phyloP scores from a whole-genome alignment of 176 grass and related monocot species.

The Carex cristatella region DNA sequence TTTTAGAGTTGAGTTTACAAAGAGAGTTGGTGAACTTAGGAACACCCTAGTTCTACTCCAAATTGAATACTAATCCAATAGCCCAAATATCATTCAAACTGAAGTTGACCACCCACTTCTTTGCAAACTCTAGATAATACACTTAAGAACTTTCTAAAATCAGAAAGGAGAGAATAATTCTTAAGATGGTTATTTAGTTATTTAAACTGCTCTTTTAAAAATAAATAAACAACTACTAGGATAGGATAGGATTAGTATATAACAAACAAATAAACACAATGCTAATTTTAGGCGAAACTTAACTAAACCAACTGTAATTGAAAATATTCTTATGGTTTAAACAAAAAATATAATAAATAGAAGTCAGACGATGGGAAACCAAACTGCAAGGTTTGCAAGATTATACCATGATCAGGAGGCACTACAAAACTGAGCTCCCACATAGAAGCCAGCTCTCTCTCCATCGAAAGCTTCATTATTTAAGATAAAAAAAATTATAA shows the following conservation, averaged over 20 bases:
- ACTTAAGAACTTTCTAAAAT: neutral
- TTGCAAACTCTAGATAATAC: neutral
- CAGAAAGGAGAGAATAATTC: neutral
- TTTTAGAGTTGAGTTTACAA: no score
- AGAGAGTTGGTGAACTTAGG: no score
- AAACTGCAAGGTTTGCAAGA: neutral
- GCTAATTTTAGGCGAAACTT: neutral
- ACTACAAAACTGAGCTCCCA: constrained; percentile 99
- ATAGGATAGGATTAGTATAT: neutral
- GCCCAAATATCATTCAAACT: neutral
- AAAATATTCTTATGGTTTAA: neutral
- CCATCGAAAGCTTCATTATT: constrained; percentile 63
- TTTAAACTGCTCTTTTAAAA: neutral
- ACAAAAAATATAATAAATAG: neutral
- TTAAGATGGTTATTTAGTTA: neutral
- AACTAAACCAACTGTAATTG: neutral
- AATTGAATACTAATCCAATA: neutral
- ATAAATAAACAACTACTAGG: neutral
- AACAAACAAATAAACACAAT: neutral
- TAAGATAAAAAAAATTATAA: neutral
- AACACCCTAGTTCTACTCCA: no score
- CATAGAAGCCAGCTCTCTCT: constrained; percentile 89
- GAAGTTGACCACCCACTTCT: neutral
- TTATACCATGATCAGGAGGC: constrained; percentile 71
- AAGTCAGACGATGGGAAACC: neutral